Evolutionary conservation across 1,284 basidiomycete species (phyloP).

Genomic region (Pseudozyma thailandica): DNA sequence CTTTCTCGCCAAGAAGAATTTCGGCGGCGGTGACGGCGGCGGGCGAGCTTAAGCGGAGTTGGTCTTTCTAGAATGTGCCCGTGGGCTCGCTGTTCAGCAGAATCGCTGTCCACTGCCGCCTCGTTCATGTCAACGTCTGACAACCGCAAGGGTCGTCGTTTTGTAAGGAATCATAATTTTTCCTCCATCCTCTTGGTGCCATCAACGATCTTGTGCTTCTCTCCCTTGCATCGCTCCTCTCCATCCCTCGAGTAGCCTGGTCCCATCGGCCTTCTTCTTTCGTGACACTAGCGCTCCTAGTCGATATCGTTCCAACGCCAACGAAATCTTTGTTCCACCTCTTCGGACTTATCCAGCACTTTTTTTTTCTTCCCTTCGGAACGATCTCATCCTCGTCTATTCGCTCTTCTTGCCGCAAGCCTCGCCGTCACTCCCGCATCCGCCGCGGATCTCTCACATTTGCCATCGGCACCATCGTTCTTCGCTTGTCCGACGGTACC

Average conservation of each 20-base stretch:
- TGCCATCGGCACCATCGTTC: conserved; percentile 2
- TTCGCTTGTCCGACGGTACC: conserved; percentile 4
- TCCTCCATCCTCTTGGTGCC: neutral
- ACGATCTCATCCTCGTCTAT: neutral
- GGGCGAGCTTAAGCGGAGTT: neutral
- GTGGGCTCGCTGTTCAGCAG: neutral
- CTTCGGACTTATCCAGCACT: no score
- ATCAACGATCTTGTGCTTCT: neutral
- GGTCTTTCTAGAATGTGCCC: conserved; percentile 18
- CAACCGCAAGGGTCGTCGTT: conserved; percentile 38
- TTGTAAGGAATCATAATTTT: conserved; percentile 9
- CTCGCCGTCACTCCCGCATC: conserved; percentile 1
- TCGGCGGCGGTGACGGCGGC: neutral
- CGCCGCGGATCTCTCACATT: neutral
- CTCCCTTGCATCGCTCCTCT: neutral
- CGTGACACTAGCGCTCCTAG: neutral
- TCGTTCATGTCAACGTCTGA: conserved; percentile 4
- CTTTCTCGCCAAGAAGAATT: neutral
- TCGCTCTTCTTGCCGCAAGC: neutral
- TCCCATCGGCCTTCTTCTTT: neutral
- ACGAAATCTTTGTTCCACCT: neutral
- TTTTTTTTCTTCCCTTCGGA: neutral
- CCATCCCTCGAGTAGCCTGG: no score
- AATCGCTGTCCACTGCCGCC: no score
- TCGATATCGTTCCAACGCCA: neutral